Evolutionary conservation across 352 stramenopile species (phyloP), one percentile per base, ranked within the genome.

Genomic region (Pythium grandisporangium): DNA sequence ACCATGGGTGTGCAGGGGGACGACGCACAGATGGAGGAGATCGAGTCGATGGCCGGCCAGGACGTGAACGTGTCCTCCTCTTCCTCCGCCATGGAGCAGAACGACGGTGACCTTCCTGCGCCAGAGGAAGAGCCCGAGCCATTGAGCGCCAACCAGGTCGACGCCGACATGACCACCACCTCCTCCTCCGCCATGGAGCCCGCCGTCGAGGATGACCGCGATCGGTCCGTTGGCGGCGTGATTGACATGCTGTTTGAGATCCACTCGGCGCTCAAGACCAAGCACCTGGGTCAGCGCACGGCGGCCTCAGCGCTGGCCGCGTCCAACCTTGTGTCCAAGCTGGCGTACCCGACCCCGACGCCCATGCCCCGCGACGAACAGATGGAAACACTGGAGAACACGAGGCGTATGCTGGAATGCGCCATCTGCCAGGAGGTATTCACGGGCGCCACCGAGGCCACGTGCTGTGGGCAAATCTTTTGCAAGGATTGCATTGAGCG

Each of bases 191-290:
- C n/a, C n/a, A n/a, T n/a, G n/a, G n/a, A n/a, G n/a, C n/a, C n/a
- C n/a, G n/a, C n/a, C n/a, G n/a, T n/a, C n/a, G 6, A 21, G 21
- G 42, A 24, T 8, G 36, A 22, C 4, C 23, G 34, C 2, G 14
- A 30, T 10, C 41, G 35, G 5, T 56, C 48, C 21, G 78, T 91
- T 2, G 57, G 67, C 0, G 63, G 85, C 19, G 75, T 87, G n/a
- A 72, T 91, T 25, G 75, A 91, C 56, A 78, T 84, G 62, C 62
- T 91, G 7, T 91, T 91, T 42, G 75, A 88, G 46, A 91, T 91
- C 51, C 78, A 91, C 58, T 72, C 78, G 44, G 75, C 75, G 35
- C 62, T 88, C 14, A 91, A 88, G 58, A 80, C 69, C 38, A 60
- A 75, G 22, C 73, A 91, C 48, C 45, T 85, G n/a, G 74, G 75